Base-by-base conservation (phyloP, 257 asterid species). In the Vinca minor region DNA sequence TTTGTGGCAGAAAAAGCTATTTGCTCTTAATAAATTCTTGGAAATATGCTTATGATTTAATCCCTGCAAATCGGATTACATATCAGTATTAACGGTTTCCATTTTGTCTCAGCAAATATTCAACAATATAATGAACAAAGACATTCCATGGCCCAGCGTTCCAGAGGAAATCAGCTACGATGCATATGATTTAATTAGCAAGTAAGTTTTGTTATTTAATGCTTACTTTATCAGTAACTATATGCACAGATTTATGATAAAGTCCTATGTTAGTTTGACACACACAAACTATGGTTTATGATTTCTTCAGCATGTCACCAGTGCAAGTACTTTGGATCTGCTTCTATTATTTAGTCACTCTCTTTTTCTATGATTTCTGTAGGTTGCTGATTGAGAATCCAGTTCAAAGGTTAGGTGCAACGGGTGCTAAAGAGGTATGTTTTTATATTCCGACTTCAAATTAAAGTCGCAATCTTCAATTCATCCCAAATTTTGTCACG, bases 101-200 rank as follows among this genome's bases (percentile, higher is more conserved):
- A 69, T 61, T 47, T 38, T 78, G 76, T 68, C 81, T 89, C 92
- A 93, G 97, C 83, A 81, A 78, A 87, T 89, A 67, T 93, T 93
- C 76, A 80, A 82, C 84, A 89, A 93, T 79, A 87, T 93, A 72
- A 80, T 93, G 68, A 85, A 93, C 74, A 78, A 95, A 79, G 90
- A 85, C 77, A 87, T 93, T 71, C 88, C 92, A 50, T 87, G 99
- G 99, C 99, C 97, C 64, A 89, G 76, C 82, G 68, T 85, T 73
- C 96, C 95, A n/a, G 95, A 87, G 45, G 99, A 93, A 81, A 77
- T 93, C 81, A 87, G 91, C 80, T 74, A 21, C 39, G 96, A 87
- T 72, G 94, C 97, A 55, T 73, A 83, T 65, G 92, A 93, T 77
- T 84, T 93, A 63, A 84, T 93, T 59, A 79, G 85, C 84, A 87